A percentile compares a stretch with the other conserved stretches of the same genome.
phyloP scores from a whole-genome alignment of 2,329 filamentous ascomycete species.

The Aspergillus sp. region DNA sequence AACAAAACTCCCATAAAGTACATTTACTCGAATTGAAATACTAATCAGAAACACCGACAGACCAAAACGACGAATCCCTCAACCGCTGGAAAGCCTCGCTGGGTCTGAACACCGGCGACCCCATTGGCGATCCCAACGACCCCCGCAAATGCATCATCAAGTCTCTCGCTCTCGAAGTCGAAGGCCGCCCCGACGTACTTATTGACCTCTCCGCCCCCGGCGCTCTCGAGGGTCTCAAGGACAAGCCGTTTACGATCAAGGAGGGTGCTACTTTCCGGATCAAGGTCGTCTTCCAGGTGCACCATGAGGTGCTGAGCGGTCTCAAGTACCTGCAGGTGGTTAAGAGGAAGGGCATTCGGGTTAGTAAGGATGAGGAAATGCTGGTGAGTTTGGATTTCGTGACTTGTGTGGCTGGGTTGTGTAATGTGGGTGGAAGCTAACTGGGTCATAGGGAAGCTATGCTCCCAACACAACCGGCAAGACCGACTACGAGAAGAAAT shows the following conservation, averaged over 20 bases:
- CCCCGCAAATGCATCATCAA: conserved; percentile 89
- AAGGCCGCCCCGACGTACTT: conserved; percentile 74
- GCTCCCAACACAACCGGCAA: conserved; percentile 87
- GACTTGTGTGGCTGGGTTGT: not conserved
- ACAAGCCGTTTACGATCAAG: conserved; percentile 95
- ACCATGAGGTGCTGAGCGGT: conserved; percentile 92
- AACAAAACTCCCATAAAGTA: too few species aligned
- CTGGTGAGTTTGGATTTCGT: conserved; percentile 56
- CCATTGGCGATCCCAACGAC: conserved; percentile 70
- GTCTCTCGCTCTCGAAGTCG: conserved; percentile 78
- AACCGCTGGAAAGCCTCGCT: conserved; percentile 97
- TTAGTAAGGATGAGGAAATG: conserved; percentile 97
- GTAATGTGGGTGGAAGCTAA: not conserved
- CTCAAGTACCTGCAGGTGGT: conserved; percentile 94
- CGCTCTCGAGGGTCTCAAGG: conserved; percentile 70
- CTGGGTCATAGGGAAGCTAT: conserved; percentile 65
- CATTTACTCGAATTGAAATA: not conserved
- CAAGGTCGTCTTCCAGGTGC: conserved; percentile 88
- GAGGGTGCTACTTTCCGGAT: conserved; percentile 91
- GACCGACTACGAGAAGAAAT: conserved; percentile 80
- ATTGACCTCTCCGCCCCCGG: conserved; percentile 76
- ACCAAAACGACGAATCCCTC: conserved; percentile 79
- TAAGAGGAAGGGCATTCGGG: conserved; percentile 77
- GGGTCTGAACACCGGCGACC: conserved; percentile 66
- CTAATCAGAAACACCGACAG: conserved; percentile 29